A percentile compares a stretch with the other conserved stretches of the same genome.
Conservation (phyloP, 768 basidiomycete species). For the Lentinula sp. region DNA sequence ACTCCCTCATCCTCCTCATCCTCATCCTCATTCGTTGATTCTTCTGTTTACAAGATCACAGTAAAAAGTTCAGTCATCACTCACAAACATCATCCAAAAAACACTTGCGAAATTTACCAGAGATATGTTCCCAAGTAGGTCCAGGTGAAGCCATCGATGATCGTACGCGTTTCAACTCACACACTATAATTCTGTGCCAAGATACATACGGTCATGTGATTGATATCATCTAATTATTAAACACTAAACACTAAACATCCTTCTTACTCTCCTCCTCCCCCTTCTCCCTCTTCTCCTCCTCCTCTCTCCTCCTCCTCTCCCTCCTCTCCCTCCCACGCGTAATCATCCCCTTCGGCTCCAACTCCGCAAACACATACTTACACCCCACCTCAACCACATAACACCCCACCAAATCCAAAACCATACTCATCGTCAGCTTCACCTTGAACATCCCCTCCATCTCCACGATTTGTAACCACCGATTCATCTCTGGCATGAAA, state of each 20-base stretch:
- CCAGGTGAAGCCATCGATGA: neutral
- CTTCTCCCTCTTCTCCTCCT: slow-evolving; percentile 6
- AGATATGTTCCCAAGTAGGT: neutral
- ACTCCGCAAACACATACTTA: slow-evolving; percentile 82
- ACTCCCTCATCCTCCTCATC: too few relatives aligned
- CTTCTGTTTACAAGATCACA: too few relatives aligned
- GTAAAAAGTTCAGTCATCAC: too few relatives aligned
- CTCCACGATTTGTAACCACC: slow-evolving; percentile 95
- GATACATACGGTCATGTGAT: too few relatives aligned
- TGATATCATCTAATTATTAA: slow-evolving; percentile 4
- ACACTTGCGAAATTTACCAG: neutral
- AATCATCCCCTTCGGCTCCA: slow-evolving; percentile 81
- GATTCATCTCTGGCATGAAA: slow-evolving; percentile 90
- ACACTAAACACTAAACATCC: too few relatives aligned
- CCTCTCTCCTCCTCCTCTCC: slow-evolving; percentile 46
- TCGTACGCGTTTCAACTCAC: too few relatives aligned
- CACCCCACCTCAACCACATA: slow-evolving; percentile 77
- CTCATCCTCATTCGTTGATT: too few relatives aligned
- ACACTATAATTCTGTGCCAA: too few relatives aligned
- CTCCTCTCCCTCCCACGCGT: slow-evolving; percentile 79
- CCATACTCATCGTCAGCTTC: slow-evolving; percentile 72
- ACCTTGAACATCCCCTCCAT: slow-evolving; percentile 83
- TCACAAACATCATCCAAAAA: too few relatives aligned
- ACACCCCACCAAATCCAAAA: slow-evolving; percentile 84
- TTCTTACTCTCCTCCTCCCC: slow-evolving; percentile 14